Evolutionary conservation across 2,329 filamentous ascomycete genomes (phyloP).

Genomic region (Ramichloridium luteum): DNA sequence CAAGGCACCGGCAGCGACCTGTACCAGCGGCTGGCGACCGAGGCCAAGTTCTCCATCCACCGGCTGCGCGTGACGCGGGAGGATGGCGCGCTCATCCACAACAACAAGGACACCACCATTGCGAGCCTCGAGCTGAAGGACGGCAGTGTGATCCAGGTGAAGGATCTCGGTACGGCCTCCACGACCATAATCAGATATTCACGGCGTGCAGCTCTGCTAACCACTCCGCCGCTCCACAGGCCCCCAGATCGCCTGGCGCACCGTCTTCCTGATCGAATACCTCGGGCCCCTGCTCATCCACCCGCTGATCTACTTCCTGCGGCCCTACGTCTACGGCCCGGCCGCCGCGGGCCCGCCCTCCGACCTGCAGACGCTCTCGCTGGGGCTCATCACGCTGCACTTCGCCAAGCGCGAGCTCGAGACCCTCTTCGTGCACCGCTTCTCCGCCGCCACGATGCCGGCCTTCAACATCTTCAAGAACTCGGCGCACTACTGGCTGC

Average conservation of each 20-base stretch:
- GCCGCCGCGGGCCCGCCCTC: constrained; percentile 37
- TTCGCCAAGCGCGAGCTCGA: constrained; percentile 93
- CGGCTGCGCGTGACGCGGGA: constrained; percentile 53
- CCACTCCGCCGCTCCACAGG: constrained; percentile 45
- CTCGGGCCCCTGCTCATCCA: constrained; percentile 84
- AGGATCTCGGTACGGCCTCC: constrained; percentile 65
- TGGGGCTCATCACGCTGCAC: constrained; percentile 64
- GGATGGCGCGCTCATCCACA: constrained; percentile 47
- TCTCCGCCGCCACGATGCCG: constrained; percentile 92
- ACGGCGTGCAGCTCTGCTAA: too few relatives aligned
- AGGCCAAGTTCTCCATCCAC: constrained; percentile 44
- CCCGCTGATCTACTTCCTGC: constrained; percentile 55
- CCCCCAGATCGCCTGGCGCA: constrained; percentile 79
- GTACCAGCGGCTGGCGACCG: constrained; percentile 44
- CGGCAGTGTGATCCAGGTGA: constrained; percentile 61
- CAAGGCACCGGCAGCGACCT: constrained; percentile 43
- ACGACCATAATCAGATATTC: not conserved
- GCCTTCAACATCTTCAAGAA: constrained; percentile 86
- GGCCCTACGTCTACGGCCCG: constrained; percentile 57
- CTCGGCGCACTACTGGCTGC: constrained; percentile 82
- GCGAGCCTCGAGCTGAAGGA: constrained; percentile 45
- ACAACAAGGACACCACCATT: constrained; percentile 40
- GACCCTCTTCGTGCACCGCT: constrained; percentile 88
- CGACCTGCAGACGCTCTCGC: constrained; percentile 58
- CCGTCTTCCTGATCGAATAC: constrained; percentile 93